A percentile compares a stretch with the other conserved stretches of the same genome.
phyloP scores from a whole-genome alignment of 2,329 filamentous ascomycete species.

The Madurella fahalii region DNA sequence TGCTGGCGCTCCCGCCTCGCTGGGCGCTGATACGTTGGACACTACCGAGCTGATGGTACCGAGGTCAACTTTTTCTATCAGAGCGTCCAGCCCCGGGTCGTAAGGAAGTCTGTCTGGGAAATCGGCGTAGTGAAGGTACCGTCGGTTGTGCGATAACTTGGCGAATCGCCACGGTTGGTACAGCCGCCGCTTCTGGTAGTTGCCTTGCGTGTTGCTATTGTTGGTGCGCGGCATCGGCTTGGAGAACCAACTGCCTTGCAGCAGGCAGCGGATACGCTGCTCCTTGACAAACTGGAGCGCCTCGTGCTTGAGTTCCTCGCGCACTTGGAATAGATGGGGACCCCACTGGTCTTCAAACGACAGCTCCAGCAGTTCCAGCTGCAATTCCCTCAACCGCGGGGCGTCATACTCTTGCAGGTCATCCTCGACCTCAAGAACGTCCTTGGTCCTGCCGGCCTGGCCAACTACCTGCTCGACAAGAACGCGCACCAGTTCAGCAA shows the following conservation, averaged over 20 bases:
- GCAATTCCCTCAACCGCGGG: slow-evolving; percentile 70
- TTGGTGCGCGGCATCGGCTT: slow-evolving; percentile 36
- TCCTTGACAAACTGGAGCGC: slow-evolving; percentile 96
- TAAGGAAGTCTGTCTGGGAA: slow-evolving; percentile 63
- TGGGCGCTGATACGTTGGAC: slow-evolving; percentile 76
- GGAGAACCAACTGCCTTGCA: slow-evolving; percentile 86
- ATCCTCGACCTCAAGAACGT: slow-evolving; percentile 83
- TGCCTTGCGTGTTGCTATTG: slow-evolving; percentile 39
- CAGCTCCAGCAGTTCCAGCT: slow-evolving; percentile 88
- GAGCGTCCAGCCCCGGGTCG: slow-evolving; percentile 66
- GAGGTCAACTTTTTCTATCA: slow-evolving; percentile 82
- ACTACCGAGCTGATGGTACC: slow-evolving; percentile 86
- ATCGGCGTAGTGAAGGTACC: slow-evolving; percentile 85
- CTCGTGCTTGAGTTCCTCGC: slow-evolving; percentile 85
- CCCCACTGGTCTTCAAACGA: slow-evolving; percentile 96
- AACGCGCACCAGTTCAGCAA: slow-evolving; percentile 85
- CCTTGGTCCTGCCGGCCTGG: slow-evolving; percentile 72
- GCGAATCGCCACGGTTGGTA: slow-evolving; percentile 72
- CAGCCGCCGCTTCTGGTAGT: slow-evolving; percentile 37
- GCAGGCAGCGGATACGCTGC: slow-evolving; percentile 83
- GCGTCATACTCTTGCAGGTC: slow-evolving; percentile 83
- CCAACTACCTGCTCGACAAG: slow-evolving; percentile 87
- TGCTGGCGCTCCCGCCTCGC: slow-evolving; percentile 39
- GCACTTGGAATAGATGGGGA: slow-evolving; percentile 81
- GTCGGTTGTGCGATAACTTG: slow-evolving; percentile 83